A percentile compares a stretch with the other conserved stretches of the same genome.
Evolutionary conservation across 1,139 yeast genomes (phyloP).

Genomic region (Spencermartinsiella ligniputridi): DNA sequence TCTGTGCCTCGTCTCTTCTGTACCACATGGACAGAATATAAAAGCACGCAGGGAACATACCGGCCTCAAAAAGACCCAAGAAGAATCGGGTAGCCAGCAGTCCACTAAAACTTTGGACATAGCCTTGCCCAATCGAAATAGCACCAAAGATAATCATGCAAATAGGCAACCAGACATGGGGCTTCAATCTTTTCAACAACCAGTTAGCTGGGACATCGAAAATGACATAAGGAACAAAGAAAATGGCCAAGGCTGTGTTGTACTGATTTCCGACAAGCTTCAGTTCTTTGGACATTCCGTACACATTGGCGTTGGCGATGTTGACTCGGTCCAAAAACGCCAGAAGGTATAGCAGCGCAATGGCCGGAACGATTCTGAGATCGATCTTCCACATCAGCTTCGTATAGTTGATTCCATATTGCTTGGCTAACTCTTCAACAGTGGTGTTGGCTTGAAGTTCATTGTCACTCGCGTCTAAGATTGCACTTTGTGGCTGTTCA

Average conservation of each 20-base stretch:
- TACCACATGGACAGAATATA: constrained; percentile 54
- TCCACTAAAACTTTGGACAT: constrained; percentile 53
- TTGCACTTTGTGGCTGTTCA: background rate
- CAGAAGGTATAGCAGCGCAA: constrained; percentile 61
- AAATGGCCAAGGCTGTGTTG: constrained; percentile 57
- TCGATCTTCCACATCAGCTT: constrained; percentile 62
- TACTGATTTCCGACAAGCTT: constrained; percentile 54
- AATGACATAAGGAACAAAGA: constrained; percentile 66
- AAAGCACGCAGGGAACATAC: constrained; percentile 70
- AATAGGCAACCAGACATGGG: constrained; percentile 58
- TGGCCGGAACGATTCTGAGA: constrained; percentile 62
- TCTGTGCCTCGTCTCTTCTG: constrained; percentile 61
- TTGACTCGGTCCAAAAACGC: constrained; percentile 71
- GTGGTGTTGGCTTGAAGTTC: background rate
- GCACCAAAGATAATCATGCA: constrained; percentile 61
- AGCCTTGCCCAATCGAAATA: constrained; percentile 63
- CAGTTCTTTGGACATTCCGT: constrained; percentile 55
- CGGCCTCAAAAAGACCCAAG: constrained; percentile 62
- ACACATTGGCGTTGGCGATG: constrained; percentile 67
- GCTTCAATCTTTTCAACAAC: constrained; percentile 53
- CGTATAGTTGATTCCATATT: constrained; percentile 41
- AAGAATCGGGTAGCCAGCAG: constrained; percentile 58
- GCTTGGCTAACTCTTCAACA: constrained; percentile 38
- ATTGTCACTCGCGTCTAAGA: background rate
- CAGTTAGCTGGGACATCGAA: constrained; percentile 67